These are phyloP conservation scores for Monosporozyma yasuniensis DNA, from an alignment of 805 yeast species.

Conservation along the genomic window DNA sequence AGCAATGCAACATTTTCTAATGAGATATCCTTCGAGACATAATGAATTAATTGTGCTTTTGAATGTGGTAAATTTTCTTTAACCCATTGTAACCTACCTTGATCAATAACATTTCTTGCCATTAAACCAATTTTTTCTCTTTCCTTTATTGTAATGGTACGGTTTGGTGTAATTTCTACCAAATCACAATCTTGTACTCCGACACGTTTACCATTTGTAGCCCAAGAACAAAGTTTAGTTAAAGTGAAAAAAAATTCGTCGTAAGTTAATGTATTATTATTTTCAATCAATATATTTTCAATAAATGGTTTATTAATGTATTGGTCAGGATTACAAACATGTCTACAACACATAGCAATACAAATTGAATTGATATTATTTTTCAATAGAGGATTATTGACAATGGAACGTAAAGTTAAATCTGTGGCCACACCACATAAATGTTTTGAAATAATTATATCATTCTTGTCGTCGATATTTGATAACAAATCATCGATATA, in stretches of 20 bases:
- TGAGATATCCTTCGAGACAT: conserved; percentile 50
- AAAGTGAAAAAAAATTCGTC: conserved; percentile 38
- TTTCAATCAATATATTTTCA: conserved; percentile 34
- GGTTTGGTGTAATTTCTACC: neutral
- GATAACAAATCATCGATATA: conserved; percentile 39
- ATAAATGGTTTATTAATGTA: conserved; percentile 24
- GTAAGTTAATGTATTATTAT: conserved; percentile 11
- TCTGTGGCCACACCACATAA: conserved; percentile 94
- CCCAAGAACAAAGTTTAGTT: conserved; percentile 76
- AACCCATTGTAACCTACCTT: conserved; percentile 40
- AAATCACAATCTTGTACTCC: conserved; percentile 32
- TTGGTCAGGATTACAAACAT: conserved; percentile 56
- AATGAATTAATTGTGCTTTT: conserved; percentile 44
- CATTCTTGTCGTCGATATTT: neutral
- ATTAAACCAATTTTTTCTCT: conserved; percentile 54
- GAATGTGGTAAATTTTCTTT: conserved; percentile 35
- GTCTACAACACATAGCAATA: conserved; percentile 92
- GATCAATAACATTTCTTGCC: conserved; percentile 69
- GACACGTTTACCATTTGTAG: conserved; percentile 59
- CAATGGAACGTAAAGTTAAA: conserved; percentile 59
- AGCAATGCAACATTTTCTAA: conserved; percentile 60
- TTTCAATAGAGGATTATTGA: conserved; percentile 28
- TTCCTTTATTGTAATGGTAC: conserved; percentile 34
- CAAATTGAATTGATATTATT: conserved; percentile 44
- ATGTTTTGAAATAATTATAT: conserved; percentile 66